These are phyloP conservation scores for Aspergillus sclerotialis DNA, from an alignment of 2,329 filamentous ascomycete species.

Conservation along the genomic window DNA sequence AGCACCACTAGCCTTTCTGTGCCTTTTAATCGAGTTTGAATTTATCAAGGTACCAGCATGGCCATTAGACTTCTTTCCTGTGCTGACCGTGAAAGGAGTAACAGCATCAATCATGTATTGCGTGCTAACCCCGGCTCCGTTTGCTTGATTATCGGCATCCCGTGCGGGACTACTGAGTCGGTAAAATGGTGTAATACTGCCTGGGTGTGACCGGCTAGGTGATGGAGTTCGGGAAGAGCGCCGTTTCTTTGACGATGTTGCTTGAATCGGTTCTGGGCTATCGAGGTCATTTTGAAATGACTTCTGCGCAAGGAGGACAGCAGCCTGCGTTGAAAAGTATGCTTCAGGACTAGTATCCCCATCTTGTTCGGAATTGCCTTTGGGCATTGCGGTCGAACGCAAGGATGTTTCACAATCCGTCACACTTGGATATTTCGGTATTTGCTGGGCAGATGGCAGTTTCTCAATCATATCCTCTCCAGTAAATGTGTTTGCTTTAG, in stretches of 20 bases:
- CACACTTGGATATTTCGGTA: conserved; percentile 19
- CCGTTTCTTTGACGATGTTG: conserved; percentile 8
- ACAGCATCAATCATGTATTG: conserved; percentile 35
- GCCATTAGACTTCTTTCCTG: conserved; percentile 18
- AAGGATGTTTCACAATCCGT: conserved; percentile 30
- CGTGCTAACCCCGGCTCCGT: conserved; percentile 20
- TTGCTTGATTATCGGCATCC: conserved; percentile 2
- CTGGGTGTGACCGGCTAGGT: conserved; percentile 7
- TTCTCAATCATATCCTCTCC: conserved; percentile 19
- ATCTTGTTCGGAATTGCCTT: conserved; percentile 13
- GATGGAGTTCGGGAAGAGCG: conserved; percentile 8
- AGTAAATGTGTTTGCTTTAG: conserved; percentile 4
- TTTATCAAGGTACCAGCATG: conserved; percentile 4
- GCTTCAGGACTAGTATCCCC: conserved; percentile 20
- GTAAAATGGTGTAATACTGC: conserved; percentile 25
- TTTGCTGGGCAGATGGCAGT: conserved; percentile 32
- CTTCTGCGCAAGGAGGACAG: conserved; percentile 30
- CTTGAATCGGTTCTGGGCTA: conserved; percentile 17
- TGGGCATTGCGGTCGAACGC: conserved; percentile 30
- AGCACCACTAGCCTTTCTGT: conserved; percentile 15
- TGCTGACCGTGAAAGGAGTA: conserved; percentile 34
- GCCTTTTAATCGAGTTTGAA: conserved; percentile 9
- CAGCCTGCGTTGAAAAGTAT: conserved; percentile 35
- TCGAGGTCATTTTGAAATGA: conserved; percentile 33
- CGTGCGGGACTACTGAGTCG: conserved; percentile 12